Evolutionary conservation across 129 eudicot species (phyloP), one percentile per base, ranked within the genome.

Genomic region (Mikania micrantha): DNA sequence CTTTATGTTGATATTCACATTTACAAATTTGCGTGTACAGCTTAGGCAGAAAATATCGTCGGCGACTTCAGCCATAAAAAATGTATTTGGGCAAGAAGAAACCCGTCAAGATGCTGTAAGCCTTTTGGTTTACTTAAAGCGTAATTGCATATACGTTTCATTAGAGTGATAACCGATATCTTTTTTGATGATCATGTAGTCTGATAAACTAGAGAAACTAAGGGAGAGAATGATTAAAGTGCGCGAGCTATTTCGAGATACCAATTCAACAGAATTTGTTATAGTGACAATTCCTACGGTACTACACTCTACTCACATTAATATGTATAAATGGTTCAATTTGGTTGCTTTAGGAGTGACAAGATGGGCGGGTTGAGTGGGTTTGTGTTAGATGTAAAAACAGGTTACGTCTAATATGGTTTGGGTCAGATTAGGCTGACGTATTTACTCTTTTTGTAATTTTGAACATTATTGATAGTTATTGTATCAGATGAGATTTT

Each of bases 211-310:
- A 27, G 86, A 89, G 81, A 78, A 64, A 73, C 77, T 93, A 47
- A 82, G 96, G 70, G 92, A 93, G 74, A 79, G 98, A 56, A 93
- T 93, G 98, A 69, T 88, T 35, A 84, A 93, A 88, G 98, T 88
- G 40, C 85, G 98, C 5, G 98, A 88, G 73, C 96, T 93, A 71
- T 93, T 93, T 67, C 98, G 95, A 15, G 92, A 93, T 71, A 79
- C 92, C 28, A 74, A 84, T 13, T 84, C 95, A 8, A 93, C 98
- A 39, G 98, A 93, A 74, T 93, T 93, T 57, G 90, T 93, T 73
- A 88, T 93, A 38, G 98, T 93, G 24, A 93, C 98, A 0, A 93
- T 93, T 60, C 98, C 98, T 53, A 93, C 98, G 86, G 98, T 93
- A 84, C 69, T 64, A n/a, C 47, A 61, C 17, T 44, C 13, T 60